These are phyloP conservation scores for Dipsacomyces acuminosporus DNA, from an alignment of 371 early-diverging fungal genomes.

Conservation along the genomic window DNA sequence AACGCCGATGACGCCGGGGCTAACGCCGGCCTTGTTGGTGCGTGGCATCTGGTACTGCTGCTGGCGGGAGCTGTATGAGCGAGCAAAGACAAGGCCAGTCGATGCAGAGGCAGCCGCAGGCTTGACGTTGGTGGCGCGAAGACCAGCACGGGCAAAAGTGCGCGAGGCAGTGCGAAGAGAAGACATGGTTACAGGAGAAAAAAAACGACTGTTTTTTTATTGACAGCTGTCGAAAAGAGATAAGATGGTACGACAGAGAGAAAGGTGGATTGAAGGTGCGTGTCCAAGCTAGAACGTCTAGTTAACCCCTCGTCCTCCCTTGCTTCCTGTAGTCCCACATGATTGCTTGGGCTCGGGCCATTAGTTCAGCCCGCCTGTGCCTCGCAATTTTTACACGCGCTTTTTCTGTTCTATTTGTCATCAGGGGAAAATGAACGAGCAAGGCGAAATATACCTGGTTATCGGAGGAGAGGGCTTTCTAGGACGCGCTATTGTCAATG, in stretches of 20 bases:
- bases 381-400: too few relatives aligned
- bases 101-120: neutral
- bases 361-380: too few relatives aligned
- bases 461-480: conserved; percentile 91
- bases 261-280: too few relatives aligned
- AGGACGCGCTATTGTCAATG: conserved; percentile 71
- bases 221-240: too few relatives aligned
- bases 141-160: conserved; percentile 5
- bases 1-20: conserved; percentile 26
- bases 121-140: neutral
- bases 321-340: too few relatives aligned
- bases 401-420: too few relatives aligned
- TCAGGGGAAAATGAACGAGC: neutral
- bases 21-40: conserved; percentile 22
- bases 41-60: conserved; percentile 20
- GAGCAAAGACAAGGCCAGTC: conserved; percentile 3
- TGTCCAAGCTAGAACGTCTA: too few relatives aligned
- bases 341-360: too few relatives aligned
- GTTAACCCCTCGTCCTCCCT: too few relatives aligned
- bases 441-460: conserved; percentile 58
- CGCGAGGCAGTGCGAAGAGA: conserved; percentile 15
- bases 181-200: conserved; percentile 1
- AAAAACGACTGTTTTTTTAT: too few relatives aligned
- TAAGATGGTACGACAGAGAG: too few relatives aligned
- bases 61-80: conserved; percentile 24